Conservation (phyloP, 176 grass and related monocot genomes). For the maize (Zea mays) region DNA sequence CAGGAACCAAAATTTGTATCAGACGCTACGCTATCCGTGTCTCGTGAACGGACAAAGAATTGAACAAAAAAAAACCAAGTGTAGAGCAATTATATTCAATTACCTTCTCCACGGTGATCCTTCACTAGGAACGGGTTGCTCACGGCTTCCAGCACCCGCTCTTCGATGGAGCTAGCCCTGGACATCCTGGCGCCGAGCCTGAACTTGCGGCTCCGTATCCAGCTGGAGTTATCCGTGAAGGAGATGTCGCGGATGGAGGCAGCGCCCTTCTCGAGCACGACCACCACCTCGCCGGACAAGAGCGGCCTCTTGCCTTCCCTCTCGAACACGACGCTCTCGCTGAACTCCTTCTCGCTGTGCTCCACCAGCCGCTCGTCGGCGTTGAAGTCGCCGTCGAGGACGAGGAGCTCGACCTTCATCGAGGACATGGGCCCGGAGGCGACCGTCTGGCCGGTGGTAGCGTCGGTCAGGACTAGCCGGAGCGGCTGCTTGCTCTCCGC, state of each 20-base stretch:
- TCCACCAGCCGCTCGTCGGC: slow-evolving; percentile 68
- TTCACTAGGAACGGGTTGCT: slow-evolving; percentile 82
- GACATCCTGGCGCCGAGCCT: slow-evolving; percentile 73
- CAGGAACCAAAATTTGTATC: too few relatives aligned
- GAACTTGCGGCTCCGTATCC: slow-evolving; percentile 80
- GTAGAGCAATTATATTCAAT: slow-evolving; percentile 9
- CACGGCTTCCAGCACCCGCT: slow-evolving; percentile 70
- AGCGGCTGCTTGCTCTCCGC: slow-evolving; percentile 62
- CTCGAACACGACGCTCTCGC: slow-evolving; percentile 66
- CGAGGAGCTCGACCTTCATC: slow-evolving; percentile 76
- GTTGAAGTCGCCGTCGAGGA: slow-evolving; percentile 92
- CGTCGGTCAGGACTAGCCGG: slow-evolving; percentile 62
- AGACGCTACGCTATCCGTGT: too few relatives aligned
- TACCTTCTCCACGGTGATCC: slow-evolving; percentile 98
- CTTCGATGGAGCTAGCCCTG: slow-evolving; percentile 45
- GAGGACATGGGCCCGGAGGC: slow-evolving; percentile 52
- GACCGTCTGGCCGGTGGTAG: slow-evolving; percentile 49
- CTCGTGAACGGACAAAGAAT: too few relatives aligned
- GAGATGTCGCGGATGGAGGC: slow-evolving; percentile 60
- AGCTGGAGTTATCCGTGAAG: slow-evolving; percentile 93
- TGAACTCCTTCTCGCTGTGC: slow-evolving; percentile 80
- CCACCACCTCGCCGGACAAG: slow-evolving; percentile 61
- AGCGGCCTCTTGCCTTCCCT: slow-evolving; percentile 84
- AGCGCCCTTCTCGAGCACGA: slow-evolving; percentile 72
- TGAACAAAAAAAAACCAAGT: too few relatives aligned